phyloP scores from a whole-genome alignment of 73 alveolate species.

The Tetrahymena borealis region DNA sequence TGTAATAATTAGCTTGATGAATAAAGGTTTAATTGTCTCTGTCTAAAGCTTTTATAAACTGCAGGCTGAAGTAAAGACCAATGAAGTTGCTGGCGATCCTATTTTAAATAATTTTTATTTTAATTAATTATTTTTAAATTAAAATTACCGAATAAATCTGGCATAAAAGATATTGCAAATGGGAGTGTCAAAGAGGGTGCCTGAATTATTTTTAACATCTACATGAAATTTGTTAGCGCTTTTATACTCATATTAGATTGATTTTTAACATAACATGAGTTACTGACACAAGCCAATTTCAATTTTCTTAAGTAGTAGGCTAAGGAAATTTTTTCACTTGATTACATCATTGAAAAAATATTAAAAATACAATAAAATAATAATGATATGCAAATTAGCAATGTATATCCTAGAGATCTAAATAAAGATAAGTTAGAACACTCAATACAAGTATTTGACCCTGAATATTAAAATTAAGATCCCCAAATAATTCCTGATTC shows the following conservation, averaged over 20 bases:
- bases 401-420: neutral
- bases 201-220: neutral
- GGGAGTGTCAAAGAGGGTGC: neutral
- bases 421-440: neutral
- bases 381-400: neutral
- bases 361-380: neutral
- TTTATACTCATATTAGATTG: neutral
- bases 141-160: neutral
- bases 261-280: neutral
- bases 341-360: neutral
- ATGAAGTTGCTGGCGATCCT: neutral
- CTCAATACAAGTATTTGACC: neutral
- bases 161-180: neutral
- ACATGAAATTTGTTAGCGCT: neutral
- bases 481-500: neutral
- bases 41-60: neutral
- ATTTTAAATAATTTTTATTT: neutral
- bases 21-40: neutral
- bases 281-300: neutral
- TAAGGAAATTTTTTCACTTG: neutral
- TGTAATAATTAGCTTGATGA: neutral
- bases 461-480: neutral
- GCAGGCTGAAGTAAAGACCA: neutral
- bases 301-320: neutral
- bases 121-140: neutral